Evolutionary conservation across 2,329 filamentous ascomycete genomes (phyloP).

Genomic region (Eutypa lata): DNA sequence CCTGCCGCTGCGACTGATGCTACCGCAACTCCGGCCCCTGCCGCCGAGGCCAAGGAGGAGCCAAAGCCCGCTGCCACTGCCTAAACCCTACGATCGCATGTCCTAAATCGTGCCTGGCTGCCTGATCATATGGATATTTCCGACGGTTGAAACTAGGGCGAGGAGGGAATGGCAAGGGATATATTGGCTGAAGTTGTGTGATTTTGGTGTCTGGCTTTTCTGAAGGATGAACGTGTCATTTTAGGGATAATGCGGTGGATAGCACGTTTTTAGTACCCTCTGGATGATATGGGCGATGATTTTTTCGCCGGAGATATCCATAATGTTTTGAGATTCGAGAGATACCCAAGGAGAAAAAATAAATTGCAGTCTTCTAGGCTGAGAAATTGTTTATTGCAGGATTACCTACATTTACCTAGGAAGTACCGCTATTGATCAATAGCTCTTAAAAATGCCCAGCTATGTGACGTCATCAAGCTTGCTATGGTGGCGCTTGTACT

Average conservation of each 20-base stretch:
- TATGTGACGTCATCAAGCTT: background rate
- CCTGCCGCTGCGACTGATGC: constrained; percentile 19
- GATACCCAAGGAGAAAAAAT: background rate
- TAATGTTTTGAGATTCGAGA: constrained; percentile 1
- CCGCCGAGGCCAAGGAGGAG: constrained; percentile 22
- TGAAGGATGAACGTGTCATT: background rate
- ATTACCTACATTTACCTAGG: no score
- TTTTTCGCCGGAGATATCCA: background rate
- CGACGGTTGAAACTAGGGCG: background rate
- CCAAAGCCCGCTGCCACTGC: constrained; percentile 22
- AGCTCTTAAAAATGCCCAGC: background rate
- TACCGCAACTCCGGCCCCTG: constrained; percentile 10
- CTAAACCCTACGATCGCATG: constrained; percentile 9
- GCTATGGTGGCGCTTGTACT: background rate
- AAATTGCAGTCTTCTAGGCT: background rate
- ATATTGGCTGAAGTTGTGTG: background rate
- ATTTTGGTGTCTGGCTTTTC: background rate
- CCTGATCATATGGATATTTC: no score
- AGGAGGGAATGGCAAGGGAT: background rate
- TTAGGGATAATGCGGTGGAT: background rate
- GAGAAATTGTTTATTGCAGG: background rate
- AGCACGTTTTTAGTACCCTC: background rate
- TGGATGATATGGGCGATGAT: background rate
- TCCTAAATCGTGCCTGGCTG: no score
- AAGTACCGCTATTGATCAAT: no score